Evolutionary conservation across 768 basidiomycete species (phyloP), one percentile per base, ranked within the genome.

Genomic region (Ramaria sp.): DNA sequence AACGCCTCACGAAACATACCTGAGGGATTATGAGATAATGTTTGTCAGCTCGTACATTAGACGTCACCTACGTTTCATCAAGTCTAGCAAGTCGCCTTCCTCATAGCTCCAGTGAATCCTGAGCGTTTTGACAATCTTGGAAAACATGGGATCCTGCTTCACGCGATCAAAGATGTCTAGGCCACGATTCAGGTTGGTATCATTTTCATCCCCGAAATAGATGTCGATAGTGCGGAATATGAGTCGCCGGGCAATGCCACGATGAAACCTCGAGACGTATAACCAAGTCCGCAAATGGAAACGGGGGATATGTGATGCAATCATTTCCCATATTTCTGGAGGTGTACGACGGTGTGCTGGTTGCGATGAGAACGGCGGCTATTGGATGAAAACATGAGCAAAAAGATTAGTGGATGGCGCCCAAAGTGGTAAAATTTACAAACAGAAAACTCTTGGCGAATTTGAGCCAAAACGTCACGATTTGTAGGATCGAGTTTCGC

Each of bases 231-330:
- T 82, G 60, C 76, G 81, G 67, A 84, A 85, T 55, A 84, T 79
- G 59, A 74, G 72, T 25, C 79, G 77, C 15, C 77, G 71, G 22
- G 82, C 82, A 38, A 85, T 82, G 57, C 79, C 77, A 37, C 80
- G 71, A 61, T 83, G 78, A 62, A 81, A 82, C 1, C 76, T 66
- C 2, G 82, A 83, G 25, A 84, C 73, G 52, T 73, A 82, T 38
- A 84, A 73, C 82, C 81, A 85, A 15, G 74, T 76, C n/a, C 83
- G 77, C 28, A 85, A 76, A 63, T 83, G 76, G 59, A 79, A 78
- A 15, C 82, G 76, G 6, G 83, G 81, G 39, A 78, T 79, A 58
- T 77, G 74, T 50, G 69, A 65, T 5, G 82, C 82, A 41, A 85
- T 80, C 13, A 75, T 71, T 59, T 81, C 80, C 82, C 83, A 85